Evolutionary conservation across 139 green algal genomes (phyloP), one percentile per base, ranked within the genome.

Genomic region (Auxenochlorella pyrenoidosa): DNA sequence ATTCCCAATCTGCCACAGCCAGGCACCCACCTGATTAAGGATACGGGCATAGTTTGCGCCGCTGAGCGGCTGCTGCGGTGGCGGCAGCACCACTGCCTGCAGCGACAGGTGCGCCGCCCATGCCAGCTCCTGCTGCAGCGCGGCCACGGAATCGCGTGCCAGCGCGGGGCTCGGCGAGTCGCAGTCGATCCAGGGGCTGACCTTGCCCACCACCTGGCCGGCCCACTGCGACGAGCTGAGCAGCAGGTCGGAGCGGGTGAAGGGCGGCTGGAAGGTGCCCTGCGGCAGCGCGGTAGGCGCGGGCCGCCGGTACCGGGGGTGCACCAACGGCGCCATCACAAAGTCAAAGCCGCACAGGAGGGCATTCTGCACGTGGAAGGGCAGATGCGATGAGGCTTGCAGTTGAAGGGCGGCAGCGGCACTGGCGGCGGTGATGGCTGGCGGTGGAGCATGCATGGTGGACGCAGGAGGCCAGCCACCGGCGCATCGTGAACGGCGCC

Each of bases 31-130:
- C 54, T 96, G 92, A 85, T 95, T 94, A 0, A 99, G 84, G 13
- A 94, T 85, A 24, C 94, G 90, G 10, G 97, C 96, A 86, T 95
- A 97, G 90, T 97, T 96, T 44, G 92, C 87, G 24, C 82, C 91
- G 24, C 78, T 32, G 43, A 90, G 70, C 24, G 77, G 79, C 3
- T 86, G 79, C 10, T 88, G 88, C 15, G 93, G 91, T 18, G 92
- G 59, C 5, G 95, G 93, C 80, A 98, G 82, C 28, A 98, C 51
- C 41, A 96, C 94, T 21, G 97, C 97, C 89, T 99, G 96, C 79
- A 99, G 87, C 10, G 94, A 95, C 34, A 99, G 89, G 91, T 99
- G 96, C 18, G 91, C 92, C 18, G 97, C 97, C 97, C 97, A 99
- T 4, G 84, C 94, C 68, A 99, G 94, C 92, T 99, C 94, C 84